Conservation (phyloP, 169 alveolate species). For the Cryptosporidium tyzzeri region DNA sequence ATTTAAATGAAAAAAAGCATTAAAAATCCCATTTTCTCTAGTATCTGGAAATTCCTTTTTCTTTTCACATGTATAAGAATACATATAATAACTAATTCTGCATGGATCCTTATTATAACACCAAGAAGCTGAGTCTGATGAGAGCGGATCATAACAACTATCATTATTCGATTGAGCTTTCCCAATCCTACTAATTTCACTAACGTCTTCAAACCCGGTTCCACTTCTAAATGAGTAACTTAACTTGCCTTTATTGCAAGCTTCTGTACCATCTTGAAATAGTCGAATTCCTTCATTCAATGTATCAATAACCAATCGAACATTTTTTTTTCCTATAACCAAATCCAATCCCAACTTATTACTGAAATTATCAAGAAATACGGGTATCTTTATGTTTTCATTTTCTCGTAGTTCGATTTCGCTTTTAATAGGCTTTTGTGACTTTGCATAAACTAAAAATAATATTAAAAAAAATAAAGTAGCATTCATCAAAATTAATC, state of each 20-base stretch:
- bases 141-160: conserved; percentile 41
- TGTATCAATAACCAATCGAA: conserved; percentile 39
- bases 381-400: not conserved
- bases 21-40: not conserved
- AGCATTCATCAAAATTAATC: conserved; percentile 1
- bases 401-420: not conserved
- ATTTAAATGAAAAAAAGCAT: conserved; percentile 12
- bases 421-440: not conserved
- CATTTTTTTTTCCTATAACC: conserved; percentile 31
- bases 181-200: not conserved
- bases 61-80: conserved; percentile 30
- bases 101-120: conserved; percentile 49
- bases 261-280: conserved; percentile 54
- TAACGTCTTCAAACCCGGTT: not conserved
- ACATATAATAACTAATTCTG: conserved; percentile 5
- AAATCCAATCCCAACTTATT: conserved; percentile 35
- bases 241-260: conserved; percentile 34
- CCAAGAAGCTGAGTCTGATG: conserved; percentile 38
- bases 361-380: conserved; percentile 2
- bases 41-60: conserved; percentile 33
- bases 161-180: not conserved
- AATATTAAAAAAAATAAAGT: conserved; percentile 5
- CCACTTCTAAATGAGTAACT: not conserved
- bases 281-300: conserved; percentile 55
- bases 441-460: not conserved